Base-by-base conservation (phyloP, 305 asterid genomes). In the Fraxinus nigra region DNA sequence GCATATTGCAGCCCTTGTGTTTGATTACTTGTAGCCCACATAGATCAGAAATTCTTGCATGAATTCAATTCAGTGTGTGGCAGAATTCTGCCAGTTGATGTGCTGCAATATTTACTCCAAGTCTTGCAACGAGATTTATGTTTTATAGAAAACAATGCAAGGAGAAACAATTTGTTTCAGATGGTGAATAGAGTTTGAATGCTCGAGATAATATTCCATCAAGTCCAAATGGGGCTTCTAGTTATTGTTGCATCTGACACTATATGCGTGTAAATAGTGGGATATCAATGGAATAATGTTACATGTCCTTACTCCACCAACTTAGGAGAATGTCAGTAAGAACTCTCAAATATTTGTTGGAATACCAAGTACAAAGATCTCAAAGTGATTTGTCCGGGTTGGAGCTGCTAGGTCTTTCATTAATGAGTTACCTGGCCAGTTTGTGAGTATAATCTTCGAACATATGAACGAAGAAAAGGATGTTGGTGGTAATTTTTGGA, bases 71-170 rank as follows among this genome's bases (percentile, higher is more conserved):
- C 35, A 26, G 73, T 65, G 14, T 4, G 5, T 26, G 73, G 73
- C 7, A 22, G 37, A 65, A 65, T 26, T 24, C 73, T 61, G 70
- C 70, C 70, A 22, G 18, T 65, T 22, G 33, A 11, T 28, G 35
- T 28, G 37, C 34, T 65, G 73, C 73, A 10, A 26, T 65, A 65
- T 65, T 63, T 65, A 65, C 37, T 26, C 72, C 35, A 65, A 10
- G 73, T 28, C 37, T 9, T 24, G 37, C 73, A 65, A 28, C 7
- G 18, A 65, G 73, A 26, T 28, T 26, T 28, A 26, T 26, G 35
- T 67, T 67, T 67, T 28, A 67, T 67, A 28, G 38, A 67, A 65
- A 67, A 67, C 74, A 28, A 67, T 67, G 74, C 74, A 67, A 67
- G 74, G 38, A 67, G 74, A 67, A 28, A 2, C 74, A 26, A 13